Base-by-base conservation (phyloP, 1,284 basidiomycete species). In the Trichosporon inkin region DNA sequence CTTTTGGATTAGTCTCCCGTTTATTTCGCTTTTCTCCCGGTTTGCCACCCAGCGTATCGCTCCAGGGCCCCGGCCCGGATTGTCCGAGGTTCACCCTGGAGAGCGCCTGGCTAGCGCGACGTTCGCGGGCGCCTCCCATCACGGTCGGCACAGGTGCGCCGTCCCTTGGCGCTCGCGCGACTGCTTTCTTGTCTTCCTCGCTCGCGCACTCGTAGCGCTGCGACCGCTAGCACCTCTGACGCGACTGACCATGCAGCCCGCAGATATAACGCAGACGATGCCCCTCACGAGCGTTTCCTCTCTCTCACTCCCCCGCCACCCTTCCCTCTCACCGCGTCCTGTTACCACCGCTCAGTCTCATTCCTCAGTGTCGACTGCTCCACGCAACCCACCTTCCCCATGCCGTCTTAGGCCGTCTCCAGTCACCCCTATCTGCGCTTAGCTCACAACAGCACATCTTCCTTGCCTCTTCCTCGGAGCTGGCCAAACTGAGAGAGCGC, bases 391-490 rank as follows among this genome's bases (percentile, higher is more conserved):
- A 22, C 37, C 44, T 28, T 55, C 19, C 32, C 51, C 53, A 60
- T 44, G 17, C 44, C 53, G 24, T 39, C 20, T 20, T 49, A 28
- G 44, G 44, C 44, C 16, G 19, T 49, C 24, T 28, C 24, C 22
- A 28, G 16, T 32, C 19, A 22, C 28, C 19, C 22, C 24, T 24
- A 28, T 32, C 22, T 49, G 32, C 41, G 22, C n/a, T 39, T 28
- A 44, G 17, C 41, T 44, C 34, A 35, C 39, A 28, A 11, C 34
- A 36, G 24, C 39, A 14, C 55, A 13, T 56, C 41, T 20, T 55
- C 56, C 32, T 62, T 49, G 32, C 57, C 40, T 24, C 38, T 56
- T 19, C 56, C 52, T 38, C 58, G 41, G 37, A 52, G 53, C 35
- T 53, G 20, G 10, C 51, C 36, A 36, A 17, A 35, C 34, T 37